A percentile compares a stretch with the other conserved stretches of the same genome.
Conservation (phyloP, 441 rosid species). For the Corymbia calophylla region DNA sequence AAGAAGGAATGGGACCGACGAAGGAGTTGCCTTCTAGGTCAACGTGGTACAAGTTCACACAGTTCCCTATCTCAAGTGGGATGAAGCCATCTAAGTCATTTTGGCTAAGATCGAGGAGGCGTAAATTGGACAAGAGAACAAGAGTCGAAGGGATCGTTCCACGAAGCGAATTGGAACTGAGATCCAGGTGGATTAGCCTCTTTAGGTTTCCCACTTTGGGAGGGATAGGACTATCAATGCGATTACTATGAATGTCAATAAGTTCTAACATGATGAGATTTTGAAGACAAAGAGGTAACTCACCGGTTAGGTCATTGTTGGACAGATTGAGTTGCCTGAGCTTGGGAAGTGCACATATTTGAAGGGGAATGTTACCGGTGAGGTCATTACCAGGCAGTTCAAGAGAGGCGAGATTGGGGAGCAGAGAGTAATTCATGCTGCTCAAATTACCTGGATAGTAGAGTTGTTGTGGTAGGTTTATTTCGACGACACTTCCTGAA, state of each 20-base stretch:
- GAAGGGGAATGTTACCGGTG: accelerated
- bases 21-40: too few relatives aligned
- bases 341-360: neutral
- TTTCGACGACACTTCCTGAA: accelerated
- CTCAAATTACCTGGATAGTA: accelerated
- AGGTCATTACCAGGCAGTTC: accelerated
- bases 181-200: neutral
- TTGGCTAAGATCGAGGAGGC: too few relatives aligned
- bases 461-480: neutral
- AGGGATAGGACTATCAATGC: accelerated
- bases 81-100: too few relatives aligned
- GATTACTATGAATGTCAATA: neutral
- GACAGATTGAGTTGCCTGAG: neutral
- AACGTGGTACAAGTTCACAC: too few relatives aligned
- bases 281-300: neutral
- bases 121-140: too few relatives aligned
- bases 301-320: accelerated
- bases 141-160: neutral
- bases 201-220: neutral
- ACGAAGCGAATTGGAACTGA: accelerated
- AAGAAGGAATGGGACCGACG: too few relatives aligned
- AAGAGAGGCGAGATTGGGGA: neutral
- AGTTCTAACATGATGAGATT: neutral
- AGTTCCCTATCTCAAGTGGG: too few relatives aligned
- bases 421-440: neutral